These are phyloP conservation scores for Xerocomellus chrysenteron DNA, from an alignment of 768 basidiomycete genomes.

Conservation along the genomic window DNA sequence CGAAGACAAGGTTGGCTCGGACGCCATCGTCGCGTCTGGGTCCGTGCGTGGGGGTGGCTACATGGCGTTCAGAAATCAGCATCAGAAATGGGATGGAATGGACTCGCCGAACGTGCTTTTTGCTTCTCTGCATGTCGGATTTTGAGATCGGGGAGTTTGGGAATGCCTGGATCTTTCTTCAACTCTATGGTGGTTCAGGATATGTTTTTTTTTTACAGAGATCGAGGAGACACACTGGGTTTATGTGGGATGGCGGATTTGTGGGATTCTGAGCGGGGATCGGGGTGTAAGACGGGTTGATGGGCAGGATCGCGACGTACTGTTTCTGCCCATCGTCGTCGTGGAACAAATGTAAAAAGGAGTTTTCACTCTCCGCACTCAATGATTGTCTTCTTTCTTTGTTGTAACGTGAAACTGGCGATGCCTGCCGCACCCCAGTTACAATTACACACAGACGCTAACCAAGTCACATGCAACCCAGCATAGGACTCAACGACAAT, in stretches of 20 bases:
- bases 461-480: too few relatives aligned
- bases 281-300: neutral
- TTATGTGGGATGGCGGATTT: conserved; percentile 27
- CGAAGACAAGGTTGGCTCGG: conserved; percentile 67
- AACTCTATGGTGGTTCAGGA: conserved; percentile 48
- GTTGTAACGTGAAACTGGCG: too few relatives aligned
- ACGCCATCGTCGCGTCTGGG: conserved; percentile 64
- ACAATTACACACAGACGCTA: too few relatives aligned
- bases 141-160: conserved; percentile 76
- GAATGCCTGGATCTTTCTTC: conserved; percentile 88
- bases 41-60: conserved; percentile 37
- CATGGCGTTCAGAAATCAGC: neutral
- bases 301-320: conserved; percentile 15
- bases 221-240: conserved; percentile 19
- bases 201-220: neutral
- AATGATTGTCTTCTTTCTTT: too few relatives aligned
- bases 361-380: conserved; percentile 12
- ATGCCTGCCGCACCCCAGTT: too few relatives aligned
- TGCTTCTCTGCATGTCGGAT: conserved; percentile 51
- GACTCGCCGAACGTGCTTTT: conserved; percentile 42
- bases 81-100: neutral
- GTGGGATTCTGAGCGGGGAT: conserved; percentile 19
- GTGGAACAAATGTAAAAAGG: neutral
- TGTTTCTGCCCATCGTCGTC: conserved; percentile 32
- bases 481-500: too few relatives aligned